Percentiles rank a stretch among this genome's conserved stretches.
Evolutionary conservation across 768 basidiomycete species (phyloP).

Genomic region (Ephemerocybe angulata): DNA sequence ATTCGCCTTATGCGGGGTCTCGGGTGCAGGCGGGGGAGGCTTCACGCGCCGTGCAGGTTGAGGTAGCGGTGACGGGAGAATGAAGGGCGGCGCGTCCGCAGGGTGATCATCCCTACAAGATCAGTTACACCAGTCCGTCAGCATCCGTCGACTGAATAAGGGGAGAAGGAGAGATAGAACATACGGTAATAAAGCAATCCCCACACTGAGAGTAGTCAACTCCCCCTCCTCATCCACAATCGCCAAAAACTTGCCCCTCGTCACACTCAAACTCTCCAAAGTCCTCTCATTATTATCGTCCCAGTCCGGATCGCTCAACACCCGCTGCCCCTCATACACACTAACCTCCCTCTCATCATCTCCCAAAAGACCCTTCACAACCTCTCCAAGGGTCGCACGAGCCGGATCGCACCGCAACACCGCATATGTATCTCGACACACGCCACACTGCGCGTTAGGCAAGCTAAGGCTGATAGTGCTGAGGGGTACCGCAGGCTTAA

Average conservation of each 20-base stretch:
- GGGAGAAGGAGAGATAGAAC: constrained; percentile 31
- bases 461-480: constrained; percentile 59
- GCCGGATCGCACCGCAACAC: constrained; percentile 70
- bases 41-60: constrained; percentile 45
- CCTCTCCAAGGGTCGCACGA: constrained; percentile 63
- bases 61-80: constrained; percentile 66
- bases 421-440: constrained; percentile 84
- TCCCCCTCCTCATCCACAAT: constrained; percentile 88
- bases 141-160: too few species aligned
- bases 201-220: constrained; percentile 67
- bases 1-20: constrained; percentile 34
- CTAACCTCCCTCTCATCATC: constrained; percentile 61
- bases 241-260: constrained; percentile 80
- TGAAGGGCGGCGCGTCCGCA: constrained; percentile 45
- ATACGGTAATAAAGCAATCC: constrained; percentile 66
- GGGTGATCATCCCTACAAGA: constrained; percentile 53
- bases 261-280: constrained; percentile 75
- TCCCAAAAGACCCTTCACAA: constrained; percentile 67
- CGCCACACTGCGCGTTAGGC: constrained; percentile 76
- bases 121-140: not conserved
- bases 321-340: constrained; percentile 81
- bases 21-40: constrained; percentile 34
- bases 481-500: constrained; percentile 76
- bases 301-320: constrained; percentile 92
- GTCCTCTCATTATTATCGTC: constrained; percentile 84